These are phyloP conservation scores for Aspergillus melleus DNA, from an alignment of 2,329 filamentous ascomycete species.

Conservation along the genomic window DNA sequence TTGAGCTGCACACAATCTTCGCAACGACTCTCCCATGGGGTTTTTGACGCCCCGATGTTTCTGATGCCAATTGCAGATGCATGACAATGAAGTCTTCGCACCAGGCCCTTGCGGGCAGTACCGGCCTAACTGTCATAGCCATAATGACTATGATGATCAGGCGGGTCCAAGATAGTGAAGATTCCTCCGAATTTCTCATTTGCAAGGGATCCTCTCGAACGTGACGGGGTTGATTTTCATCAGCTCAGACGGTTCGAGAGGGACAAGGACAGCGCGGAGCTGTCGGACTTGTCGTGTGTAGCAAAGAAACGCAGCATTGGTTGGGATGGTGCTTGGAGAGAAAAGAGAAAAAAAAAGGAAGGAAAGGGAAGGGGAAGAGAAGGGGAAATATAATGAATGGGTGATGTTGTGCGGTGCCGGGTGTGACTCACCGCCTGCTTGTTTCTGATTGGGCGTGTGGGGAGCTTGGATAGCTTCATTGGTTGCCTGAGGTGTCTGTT, in stretches of 20 bases:
- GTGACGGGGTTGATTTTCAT: no score
- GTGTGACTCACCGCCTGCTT: constrained; percentile 18
- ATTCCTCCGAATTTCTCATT: constrained; percentile 99
- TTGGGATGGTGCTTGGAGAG: constrained; percentile 73
- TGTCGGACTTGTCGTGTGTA: constrained; percentile 66
- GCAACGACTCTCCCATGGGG: constrained; percentile 90
- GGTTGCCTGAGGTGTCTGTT: background rate
- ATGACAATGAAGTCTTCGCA: constrained; percentile 56
- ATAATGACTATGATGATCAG: constrained; percentile 31
- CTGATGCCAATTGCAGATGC: constrained; percentile 89
- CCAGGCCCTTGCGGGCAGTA: constrained; percentile 82
- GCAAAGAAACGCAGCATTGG: constrained; percentile 96
- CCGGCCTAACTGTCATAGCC: constrained; percentile 25
- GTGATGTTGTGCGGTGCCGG: background rate
- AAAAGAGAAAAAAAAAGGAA: constrained; percentile 42
- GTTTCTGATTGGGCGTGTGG: background rate
- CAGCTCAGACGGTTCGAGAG: constrained; percentile 18
- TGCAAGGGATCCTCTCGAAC: constrained; percentile 52
- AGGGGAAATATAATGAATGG: constrained; percentile 12
- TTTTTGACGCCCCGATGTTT: constrained; percentile 69
- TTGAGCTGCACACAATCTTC: constrained; percentile 74
- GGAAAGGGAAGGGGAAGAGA: constrained; percentile 21
- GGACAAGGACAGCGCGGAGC: constrained; percentile 24
- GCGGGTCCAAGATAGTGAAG: constrained; percentile 63
- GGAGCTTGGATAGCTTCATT: background rate